These are phyloP conservation scores for Exsudoporus frostii DNA, from an alignment of 768 basidiomycete genomes.

Conservation along the genomic window DNA sequence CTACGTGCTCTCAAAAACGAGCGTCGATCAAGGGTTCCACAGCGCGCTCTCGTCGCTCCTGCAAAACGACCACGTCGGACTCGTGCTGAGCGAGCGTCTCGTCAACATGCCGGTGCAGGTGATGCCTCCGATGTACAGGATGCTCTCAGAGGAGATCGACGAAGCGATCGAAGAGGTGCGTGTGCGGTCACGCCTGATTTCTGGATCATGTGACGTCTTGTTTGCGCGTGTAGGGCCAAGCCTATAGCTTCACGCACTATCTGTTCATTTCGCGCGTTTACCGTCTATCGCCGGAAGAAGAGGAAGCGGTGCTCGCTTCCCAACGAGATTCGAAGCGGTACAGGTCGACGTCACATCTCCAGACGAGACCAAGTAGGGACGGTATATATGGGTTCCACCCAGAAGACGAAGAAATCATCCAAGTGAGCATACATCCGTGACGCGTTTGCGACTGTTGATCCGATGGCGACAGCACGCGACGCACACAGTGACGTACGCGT, in stretches of 20 bases:
- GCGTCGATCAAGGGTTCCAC: slow-evolving; percentile 48
- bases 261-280: slow-evolving; percentile 80
- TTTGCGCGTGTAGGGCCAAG: slow-evolving; percentile 41
- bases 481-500: slow-evolving; percentile 36
- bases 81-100: slow-evolving; percentile 84
- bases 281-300: slow-evolving; percentile 68
- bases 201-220: not conserved
- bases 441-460: not conserved
- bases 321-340: slow-evolving; percentile 40
- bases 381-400: slow-evolving; percentile 78
- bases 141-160: slow-evolving; percentile 82
- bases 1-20: slow-evolving; percentile 66
- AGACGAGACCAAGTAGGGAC: slow-evolving; percentile 33
- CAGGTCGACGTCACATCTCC: slow-evolving; percentile 16
- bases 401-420: slow-evolving; percentile 73
- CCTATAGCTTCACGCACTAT: slow-evolving; percentile 70
- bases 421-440: slow-evolving; percentile 38
- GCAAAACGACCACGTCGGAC: slow-evolving; percentile 51
- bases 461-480: slow-evolving; percentile 17
- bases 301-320: slow-evolving; percentile 44
- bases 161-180: slow-evolving; percentile 65
- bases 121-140: slow-evolving; percentile 87
- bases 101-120: slow-evolving; percentile 96
- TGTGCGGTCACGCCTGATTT: not conserved
- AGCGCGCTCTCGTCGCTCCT: slow-evolving; percentile 47